These are phyloP conservation scores for Asterophora parasitica DNA, from an alignment of 768 basidiomycete genomes.

Conservation along the genomic window DNA sequence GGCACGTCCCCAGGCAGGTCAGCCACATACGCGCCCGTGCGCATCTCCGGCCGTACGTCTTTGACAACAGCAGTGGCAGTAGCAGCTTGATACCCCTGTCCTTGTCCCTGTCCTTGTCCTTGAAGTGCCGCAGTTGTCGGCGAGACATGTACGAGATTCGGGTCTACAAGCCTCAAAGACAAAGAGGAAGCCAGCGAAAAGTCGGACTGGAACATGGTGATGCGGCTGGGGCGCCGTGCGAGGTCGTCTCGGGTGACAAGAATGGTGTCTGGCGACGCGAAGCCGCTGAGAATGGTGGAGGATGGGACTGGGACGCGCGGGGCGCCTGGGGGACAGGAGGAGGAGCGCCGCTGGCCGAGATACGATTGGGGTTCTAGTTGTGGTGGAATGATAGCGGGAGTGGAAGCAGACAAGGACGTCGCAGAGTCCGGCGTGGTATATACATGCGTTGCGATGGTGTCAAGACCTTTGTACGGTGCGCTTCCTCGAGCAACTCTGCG, in stretches of 20 bases:
- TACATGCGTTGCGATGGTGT: too few species aligned
- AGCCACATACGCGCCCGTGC: neutral
- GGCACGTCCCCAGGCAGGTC: neutral
- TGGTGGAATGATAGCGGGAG: too few species aligned
- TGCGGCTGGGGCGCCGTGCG: constrained; percentile 17
- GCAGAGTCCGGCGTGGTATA: too few species aligned
- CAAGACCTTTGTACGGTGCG: too few species aligned
- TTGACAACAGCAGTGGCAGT: too few species aligned
- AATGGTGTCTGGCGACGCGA: constrained; percentile 4
- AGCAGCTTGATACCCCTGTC: too few species aligned
- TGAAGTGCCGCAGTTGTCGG: neutral
- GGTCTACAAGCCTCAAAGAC: neutral
- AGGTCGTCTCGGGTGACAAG: constrained; percentile 19
- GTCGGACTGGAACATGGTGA: constrained; percentile 11
- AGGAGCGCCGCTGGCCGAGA: constrained; percentile 2
- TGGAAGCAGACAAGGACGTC: neutral
- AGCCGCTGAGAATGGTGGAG: neutral
- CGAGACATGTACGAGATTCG: neutral
- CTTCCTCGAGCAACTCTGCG: too few species aligned
- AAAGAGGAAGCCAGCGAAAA: neutral
- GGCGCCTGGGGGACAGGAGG: constrained; percentile 16
- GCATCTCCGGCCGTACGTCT: neutral
- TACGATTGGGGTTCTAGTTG: neutral
- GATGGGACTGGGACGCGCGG: constrained; percentile 3
- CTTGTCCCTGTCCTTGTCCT: too few species aligned